Conservation (phyloP, 352 stramenopile genomes). For the Pilasporangium apinafurcum region DNA sequence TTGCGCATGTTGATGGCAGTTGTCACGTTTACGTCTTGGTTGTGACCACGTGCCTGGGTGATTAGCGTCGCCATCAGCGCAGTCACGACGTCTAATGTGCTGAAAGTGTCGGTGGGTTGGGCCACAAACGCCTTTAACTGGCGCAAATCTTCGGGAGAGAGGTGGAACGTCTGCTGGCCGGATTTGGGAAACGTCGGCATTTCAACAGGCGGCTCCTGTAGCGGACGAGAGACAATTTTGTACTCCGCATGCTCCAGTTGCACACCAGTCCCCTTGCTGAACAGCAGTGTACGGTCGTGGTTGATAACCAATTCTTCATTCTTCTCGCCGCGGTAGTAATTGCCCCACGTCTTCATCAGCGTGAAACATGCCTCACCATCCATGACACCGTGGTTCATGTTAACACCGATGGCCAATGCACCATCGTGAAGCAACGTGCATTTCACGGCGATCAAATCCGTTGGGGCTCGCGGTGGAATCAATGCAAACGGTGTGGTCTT, state of each 20-base stretch:
- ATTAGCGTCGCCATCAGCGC: slow-evolving; percentile 5
- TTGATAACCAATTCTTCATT: neutral
- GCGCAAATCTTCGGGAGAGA: neutral
- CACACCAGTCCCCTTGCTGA: neutral
- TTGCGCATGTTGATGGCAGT: slow-evolving; percentile 5
- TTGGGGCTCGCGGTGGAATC: neutral
- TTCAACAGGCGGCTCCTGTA: too few species aligned
- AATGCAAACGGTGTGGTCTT: neutral
- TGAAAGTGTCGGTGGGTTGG: too few species aligned
- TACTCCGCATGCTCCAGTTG: slow-evolving; percentile 8
- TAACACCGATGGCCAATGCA: slow-evolving; percentile 7
- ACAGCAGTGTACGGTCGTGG: slow-evolving; percentile 3
- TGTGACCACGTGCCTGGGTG: slow-evolving; percentile 5
- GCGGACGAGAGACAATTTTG: slow-evolving; percentile 1
- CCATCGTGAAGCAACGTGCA: slow-evolving; percentile 3
- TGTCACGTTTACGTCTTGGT: neutral
- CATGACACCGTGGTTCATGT: slow-evolving; percentile 7
- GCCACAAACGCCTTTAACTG: slow-evolving; percentile 1
- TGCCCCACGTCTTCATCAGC: slow-evolving; percentile 6
- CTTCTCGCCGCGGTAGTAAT: slow-evolving; percentile 3
- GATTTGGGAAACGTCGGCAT: neutral
- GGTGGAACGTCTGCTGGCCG: neutral
- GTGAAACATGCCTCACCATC: slow-evolving; percentile 5
- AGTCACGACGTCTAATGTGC: slow-evolving; percentile 6
- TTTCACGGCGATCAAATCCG: slow-evolving; percentile 3